phyloP scores from a whole-genome alignment of 192 early-diverging fungal genomes.

The Coemansia sp. region DNA sequence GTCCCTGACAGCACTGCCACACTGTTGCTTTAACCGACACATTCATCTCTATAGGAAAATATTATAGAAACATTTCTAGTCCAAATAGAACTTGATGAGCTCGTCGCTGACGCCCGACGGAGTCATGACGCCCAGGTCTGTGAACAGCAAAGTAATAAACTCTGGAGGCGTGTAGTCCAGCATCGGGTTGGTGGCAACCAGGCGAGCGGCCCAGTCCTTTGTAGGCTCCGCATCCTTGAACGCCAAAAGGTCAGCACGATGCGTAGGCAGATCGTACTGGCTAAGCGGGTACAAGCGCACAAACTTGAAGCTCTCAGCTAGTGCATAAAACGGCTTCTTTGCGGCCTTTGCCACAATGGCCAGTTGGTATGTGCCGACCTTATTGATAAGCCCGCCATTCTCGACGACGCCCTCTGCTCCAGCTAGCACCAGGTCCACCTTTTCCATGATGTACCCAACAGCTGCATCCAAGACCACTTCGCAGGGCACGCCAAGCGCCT shows the following conservation, averaged over 20 bases:
- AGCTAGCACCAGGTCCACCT: slow-evolving; percentile 94
- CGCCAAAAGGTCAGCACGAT: slow-evolving; percentile 64
- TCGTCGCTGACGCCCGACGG: slow-evolving; percentile 85
- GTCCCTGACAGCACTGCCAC: slow-evolving; percentile 28
- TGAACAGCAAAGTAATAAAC: slow-evolving; percentile 85
- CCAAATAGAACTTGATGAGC: slow-evolving; percentile 78
- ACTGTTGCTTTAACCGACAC: not conserved
- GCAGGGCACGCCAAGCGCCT: slow-evolving; percentile 72
- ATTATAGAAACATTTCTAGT: slow-evolving; percentile 16
- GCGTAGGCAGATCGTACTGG: slow-evolving; percentile 88
- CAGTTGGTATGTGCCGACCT: slow-evolving; percentile 94
- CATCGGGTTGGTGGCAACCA: slow-evolving; percentile 60
- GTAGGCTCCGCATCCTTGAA: slow-evolving; percentile 52
- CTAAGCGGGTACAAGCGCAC: slow-evolving; percentile 91
- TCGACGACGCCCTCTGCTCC: slow-evolving; percentile 98
- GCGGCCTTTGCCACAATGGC: slow-evolving; percentile 93
- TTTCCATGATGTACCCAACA: slow-evolving; percentile 90
- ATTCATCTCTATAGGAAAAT: not conserved
- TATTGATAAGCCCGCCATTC: slow-evolving; percentile 96
- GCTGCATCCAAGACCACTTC: slow-evolving; percentile 87
- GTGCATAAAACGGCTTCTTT: slow-evolving; percentile 90
- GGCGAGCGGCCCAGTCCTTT: slow-evolving; percentile 42
- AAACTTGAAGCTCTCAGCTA: slow-evolving; percentile 97
- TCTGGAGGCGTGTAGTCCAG: slow-evolving; percentile 94
- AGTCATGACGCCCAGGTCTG: slow-evolving; percentile 88